Evolutionary conservation across 2,329 filamentous ascomycete species (phyloP), one percentile per base, ranked within the genome.

Genomic region (Trichoderma sp.): DNA sequence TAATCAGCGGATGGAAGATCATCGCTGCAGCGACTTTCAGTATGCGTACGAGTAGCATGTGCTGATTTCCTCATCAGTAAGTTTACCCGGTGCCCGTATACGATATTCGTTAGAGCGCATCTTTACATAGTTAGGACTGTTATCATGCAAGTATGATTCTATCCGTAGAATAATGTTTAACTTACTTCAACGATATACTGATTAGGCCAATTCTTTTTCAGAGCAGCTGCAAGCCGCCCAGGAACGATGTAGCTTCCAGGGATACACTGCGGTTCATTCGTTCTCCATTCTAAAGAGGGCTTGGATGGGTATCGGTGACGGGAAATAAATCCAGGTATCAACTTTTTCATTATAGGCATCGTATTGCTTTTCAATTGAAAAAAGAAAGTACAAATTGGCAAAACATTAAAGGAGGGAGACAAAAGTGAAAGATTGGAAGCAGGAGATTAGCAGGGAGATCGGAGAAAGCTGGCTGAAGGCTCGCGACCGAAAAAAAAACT

Each of bases 71-170:
- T 27, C 27, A 3, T 53, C 60, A 7, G 29, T 63, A 8, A 63
- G 47, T 5, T 29, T 63, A 7, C 60, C 60, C 3, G 60, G 60
- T 11, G 60, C 60, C 3, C 60, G 60, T 16, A 63, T 53, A 1
- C 60, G 47, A 37, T 63, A 63, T 21, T 27, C 14, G n/a, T 63
- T 63, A 4, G 60, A 63, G 3, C 60, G 60, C 60, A 63, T 63
- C 60, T 63, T 53, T 6, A n/a, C 31, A 11, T 2, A 6, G 43
- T 63, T 11, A 53, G n/a, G 7, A 53, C 8, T 16, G 2, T 6
- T 14, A 24, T 29, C 5, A n/a, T 29, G 4, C 27, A 14, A 5
- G 16, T 37, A 14, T 37, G n/a, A 29, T 4, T 43, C 10, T 21
- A 14, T 61, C 6, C 35, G 13, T 33, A 35, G 5, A 24, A 14